A percentile compares a stretch with the other conserved stretches of the same genome.
phyloP scores from a whole-genome alignment of 331 rosid genomes.

The Malus hybrid region DNA sequence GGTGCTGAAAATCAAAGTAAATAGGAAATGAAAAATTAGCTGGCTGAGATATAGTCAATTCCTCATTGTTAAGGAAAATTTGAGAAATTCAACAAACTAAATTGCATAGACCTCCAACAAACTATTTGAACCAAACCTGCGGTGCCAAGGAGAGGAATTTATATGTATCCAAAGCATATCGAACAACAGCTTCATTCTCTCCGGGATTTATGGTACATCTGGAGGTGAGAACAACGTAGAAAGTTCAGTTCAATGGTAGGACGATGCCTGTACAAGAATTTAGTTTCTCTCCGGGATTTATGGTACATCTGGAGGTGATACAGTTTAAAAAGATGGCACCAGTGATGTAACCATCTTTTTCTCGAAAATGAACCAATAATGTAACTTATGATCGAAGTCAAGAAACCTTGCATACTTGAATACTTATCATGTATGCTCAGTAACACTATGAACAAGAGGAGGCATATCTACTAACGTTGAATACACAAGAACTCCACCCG shows the following conservation, averaged over 20 bases:
- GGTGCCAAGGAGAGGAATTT: conserved; percentile 68
- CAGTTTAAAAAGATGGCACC: background rate
- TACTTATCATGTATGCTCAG: background rate
- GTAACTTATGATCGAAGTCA: background rate
- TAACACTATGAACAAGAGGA: conserved; percentile 8
- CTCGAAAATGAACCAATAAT: background rate
- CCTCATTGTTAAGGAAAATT: background rate
- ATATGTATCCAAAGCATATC: conserved; percentile 85
- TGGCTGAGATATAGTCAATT: background rate
- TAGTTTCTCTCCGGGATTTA: background rate
- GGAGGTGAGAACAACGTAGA: conserved; percentile 1
- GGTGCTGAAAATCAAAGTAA: conserved; percentile 47
- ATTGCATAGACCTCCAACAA: background rate
- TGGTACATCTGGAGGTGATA: too few relatives aligned
- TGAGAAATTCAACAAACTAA: background rate
- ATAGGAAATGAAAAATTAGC: conserved; percentile 2
- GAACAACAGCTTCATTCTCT: conserved; percentile 93
- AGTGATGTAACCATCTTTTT: too few relatives aligned
- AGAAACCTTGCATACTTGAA: too few relatives aligned
- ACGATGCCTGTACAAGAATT: background rate
- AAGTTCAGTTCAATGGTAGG: conserved; percentile 19
- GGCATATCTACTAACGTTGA: conserved; percentile 69
- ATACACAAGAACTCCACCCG: conserved; percentile 82
- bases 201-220: conserved; percentile 97
- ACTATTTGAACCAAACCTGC: conserved; percentile 48